These are phyloP conservation scores for Ampelocalamus luodianensis DNA, from an alignment of 176 grass and related monocot species.

Conservation along the genomic window DNA sequence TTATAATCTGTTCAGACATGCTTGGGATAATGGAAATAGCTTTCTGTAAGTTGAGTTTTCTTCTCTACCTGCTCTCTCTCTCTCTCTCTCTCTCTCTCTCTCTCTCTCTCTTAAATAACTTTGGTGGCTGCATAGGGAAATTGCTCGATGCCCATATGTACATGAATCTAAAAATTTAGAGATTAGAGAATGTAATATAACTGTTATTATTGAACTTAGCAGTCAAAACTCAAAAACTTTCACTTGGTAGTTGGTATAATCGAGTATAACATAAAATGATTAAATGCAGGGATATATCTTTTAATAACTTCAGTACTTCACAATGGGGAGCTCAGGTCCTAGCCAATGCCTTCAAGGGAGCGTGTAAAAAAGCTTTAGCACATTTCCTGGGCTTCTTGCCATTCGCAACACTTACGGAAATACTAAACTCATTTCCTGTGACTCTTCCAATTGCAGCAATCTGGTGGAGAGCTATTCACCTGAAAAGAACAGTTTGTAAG, in stretches of 20 bases:
- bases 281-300: constrained; percentile 79
- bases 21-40: constrained; percentile 1
- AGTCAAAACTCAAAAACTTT: no score
- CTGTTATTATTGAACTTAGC: no score
- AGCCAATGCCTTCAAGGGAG: constrained; percentile 72
- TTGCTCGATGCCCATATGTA: no score
- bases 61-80: not conserved
- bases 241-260: not conserved
- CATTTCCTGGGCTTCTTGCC: constrained; percentile 29
- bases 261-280: constrained; percentile 23
- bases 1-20: constrained; percentile 8
- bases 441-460: constrained; percentile 66
- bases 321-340: constrained; percentile 58
- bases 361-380: constrained; percentile 60
- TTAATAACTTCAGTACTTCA: constrained; percentile 92
- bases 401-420: not conserved
- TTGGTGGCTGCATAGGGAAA: not conserved
- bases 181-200: no score
- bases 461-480: constrained; percentile 78
- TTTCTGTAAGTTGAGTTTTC: constrained; percentile 1
- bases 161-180: no score
- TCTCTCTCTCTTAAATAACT: not conserved
- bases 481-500: constrained; percentile 61
- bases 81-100: no score
- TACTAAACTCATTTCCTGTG: constrained; percentile 31